Evolutionary conservation across 371 early-diverging fungal genomes (phyloP).

Genomic region (Mortierella sp.): DNA sequence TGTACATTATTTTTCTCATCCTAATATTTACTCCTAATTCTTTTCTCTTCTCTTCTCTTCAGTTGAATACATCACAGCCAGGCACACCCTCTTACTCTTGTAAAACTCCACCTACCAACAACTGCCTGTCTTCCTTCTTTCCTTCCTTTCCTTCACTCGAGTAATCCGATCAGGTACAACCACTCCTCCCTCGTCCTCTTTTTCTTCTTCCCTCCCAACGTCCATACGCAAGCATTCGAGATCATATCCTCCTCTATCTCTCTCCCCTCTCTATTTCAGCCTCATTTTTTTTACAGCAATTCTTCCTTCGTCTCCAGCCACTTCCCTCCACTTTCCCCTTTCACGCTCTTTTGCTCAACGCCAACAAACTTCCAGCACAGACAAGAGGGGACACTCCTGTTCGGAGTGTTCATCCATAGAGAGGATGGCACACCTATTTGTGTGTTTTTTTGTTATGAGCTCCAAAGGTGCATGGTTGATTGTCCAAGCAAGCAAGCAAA

Average conservation of each 20-base stretch:
- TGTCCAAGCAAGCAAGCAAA: not conserved
- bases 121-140: not conserved
- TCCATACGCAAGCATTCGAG: not conserved
- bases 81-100: not conserved
- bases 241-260: not conserved
- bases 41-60: not conserved
- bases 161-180: not conserved
- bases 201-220: not conserved
- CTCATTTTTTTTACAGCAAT: not conserved
- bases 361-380: not conserved
- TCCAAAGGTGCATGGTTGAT: too few relatives aligned
- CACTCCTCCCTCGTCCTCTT: not conserved
- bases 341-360: not conserved
- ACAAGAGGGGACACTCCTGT: not conserved
- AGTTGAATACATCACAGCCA: not conserved
- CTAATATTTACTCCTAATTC: not conserved
- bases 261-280: not conserved
- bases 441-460: not conserved
- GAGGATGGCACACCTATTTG: not conserved
- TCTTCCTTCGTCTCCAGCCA: not conserved
- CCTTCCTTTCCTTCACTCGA: not conserved
- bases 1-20: not conserved
- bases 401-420: not conserved
- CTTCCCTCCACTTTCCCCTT: slow-evolving; percentile 13
- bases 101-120: not conserved